Evolutionary conservation across 208 protist genomes (phyloP), one percentile per base, ranked within the genome.

Genomic region (Acanthamoeba lenticulata): DNA sequence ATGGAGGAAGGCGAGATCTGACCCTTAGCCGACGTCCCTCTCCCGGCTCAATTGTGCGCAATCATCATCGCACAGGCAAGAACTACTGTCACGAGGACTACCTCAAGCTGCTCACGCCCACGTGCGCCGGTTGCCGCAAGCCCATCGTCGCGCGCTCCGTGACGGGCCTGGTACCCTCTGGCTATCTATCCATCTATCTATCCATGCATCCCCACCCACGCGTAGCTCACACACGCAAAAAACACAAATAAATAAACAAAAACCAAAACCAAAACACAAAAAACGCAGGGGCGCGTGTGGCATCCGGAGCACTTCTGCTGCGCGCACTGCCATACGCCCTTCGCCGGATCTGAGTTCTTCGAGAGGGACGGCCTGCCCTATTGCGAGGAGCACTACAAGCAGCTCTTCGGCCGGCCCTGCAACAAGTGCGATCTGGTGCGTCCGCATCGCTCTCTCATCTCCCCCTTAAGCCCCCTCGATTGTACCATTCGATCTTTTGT

Each of bases 41-140:
- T n/a, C n/a, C n/a, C n/a, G n/a, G n/a, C n/a, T n/a, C n/a, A n/a
- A n/a, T n/a, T n/a, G n/a, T n/a, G n/a, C n/a, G n/a, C n/a, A n/a
- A n/a, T n/a, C n/a, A n/a, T 90, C 15, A 13, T 11, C 17, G 17
- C 55, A 24, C 36, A 44, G 94, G 94, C 29, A 57, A 94, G 60
- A 44, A 94, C 42, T 96, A 96, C 47, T 96, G 95, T 57, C 57
- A 93, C 19, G 95, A 96, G 74, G 94, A 96, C 72, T 96, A 95
- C 44, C 57, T 90, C 42, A 96, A 96, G 45, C 32, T 79, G 21
- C 9, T 60, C 27, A 86, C 34, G 34, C 93, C 86, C 65, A 95
- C 72, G 36, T 96, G 95, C 88, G 94, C 88, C 45, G 34, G 44
- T 34, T 96, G 95, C 92, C 3, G 36, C 2, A 96, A 96, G 85